These are phyloP conservation scores for Apiotrichum porosum DNA, from an alignment of 1,284 basidiomycete species.

Conservation along the genomic window DNA sequence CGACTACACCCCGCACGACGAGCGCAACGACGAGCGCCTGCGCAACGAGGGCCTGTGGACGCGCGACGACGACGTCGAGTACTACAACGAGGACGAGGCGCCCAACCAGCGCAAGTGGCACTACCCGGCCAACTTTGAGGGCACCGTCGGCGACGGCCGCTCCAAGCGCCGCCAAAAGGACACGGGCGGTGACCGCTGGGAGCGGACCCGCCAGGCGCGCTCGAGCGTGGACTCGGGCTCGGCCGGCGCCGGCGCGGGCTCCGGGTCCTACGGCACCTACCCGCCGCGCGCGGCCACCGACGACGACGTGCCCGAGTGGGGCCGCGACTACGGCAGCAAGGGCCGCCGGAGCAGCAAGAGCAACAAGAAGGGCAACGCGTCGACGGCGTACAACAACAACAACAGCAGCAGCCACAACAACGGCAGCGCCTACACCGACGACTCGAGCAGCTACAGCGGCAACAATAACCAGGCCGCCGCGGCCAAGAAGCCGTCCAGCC, in stretches of 20 bases:
- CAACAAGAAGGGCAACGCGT: slow-evolving; percentile 18
- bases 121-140: slow-evolving; percentile 51
- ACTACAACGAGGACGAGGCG: slow-evolving; percentile 44
- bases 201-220: slow-evolving; percentile 30
- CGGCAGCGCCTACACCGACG: neutral
- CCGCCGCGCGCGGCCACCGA: slow-evolving; percentile 37
- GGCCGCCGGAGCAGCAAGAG: slow-evolving; percentile 19
- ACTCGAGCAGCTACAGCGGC: neutral
- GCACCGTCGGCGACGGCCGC: slow-evolving; percentile 33
- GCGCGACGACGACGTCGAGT: slow-evolving; percentile 41
- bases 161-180: slow-evolving; percentile 20
- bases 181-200: slow-evolving; percentile 32
- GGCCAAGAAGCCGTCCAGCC: slow-evolving; percentile 1
- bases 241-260: neutral
- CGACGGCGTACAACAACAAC: slow-evolving; percentile 1
- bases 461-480: neutral
- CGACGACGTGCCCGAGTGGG: slow-evolving; percentile 50
- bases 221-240: neutral
- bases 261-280: slow-evolving; percentile 19
- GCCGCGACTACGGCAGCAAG: slow-evolving; percentile 46
- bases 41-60: slow-evolving; percentile 42
- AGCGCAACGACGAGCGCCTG: slow-evolving; percentile 23
- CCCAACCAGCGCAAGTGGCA: slow-evolving; percentile 49
- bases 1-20: slow-evolving; percentile 41
- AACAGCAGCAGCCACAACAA: slow-evolving; percentile 3